These are phyloP conservation scores for Parathielavia appendiculata DNA, from an alignment of 495 filamentous ascomycete species.

Conservation along the genomic window DNA sequence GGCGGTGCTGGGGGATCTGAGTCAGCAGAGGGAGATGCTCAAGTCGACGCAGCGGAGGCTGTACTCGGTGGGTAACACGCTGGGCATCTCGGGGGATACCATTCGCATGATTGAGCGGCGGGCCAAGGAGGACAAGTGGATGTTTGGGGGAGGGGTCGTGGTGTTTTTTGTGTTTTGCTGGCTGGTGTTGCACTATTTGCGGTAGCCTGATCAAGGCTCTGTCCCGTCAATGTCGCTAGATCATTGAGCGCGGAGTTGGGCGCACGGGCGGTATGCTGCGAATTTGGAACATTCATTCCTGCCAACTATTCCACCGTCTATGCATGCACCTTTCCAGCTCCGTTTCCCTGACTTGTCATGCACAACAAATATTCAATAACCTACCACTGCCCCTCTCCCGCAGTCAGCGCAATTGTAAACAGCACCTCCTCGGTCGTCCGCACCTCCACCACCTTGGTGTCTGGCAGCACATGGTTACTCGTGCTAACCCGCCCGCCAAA, in stretches of 20 bases:
- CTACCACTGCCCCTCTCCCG: constrained; percentile 2
- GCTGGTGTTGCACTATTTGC: constrained; percentile 74
- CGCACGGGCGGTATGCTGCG: not conserved
- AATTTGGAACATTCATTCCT: not conserved
- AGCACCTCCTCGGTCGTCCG: constrained; percentile 64
- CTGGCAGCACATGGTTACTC: constrained; percentile 73
- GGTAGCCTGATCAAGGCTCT: constrained; percentile 48
- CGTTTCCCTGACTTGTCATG: not conserved
- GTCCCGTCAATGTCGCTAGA: not conserved
- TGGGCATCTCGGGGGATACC: constrained; percentile 91
- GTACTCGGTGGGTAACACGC: constrained; percentile 88
- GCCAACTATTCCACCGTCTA: constrained; percentile 4
- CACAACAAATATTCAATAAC: not conserved
- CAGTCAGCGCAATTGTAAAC: constrained; percentile 74
- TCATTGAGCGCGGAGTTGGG: constrained; percentile 27
- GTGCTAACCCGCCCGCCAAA: constrained; percentile 86
- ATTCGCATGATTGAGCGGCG: constrained; percentile 92
- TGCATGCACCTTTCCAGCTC: not conserved
- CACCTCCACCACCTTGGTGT: constrained; percentile 49
- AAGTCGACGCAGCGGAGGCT: constrained; percentile 88
- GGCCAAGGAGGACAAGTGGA: constrained; percentile 95
- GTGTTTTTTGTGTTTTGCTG: constrained; percentile 93
- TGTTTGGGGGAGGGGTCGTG: constrained; percentile 83
- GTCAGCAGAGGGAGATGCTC: constrained; percentile 85
- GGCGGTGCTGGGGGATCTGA: constrained; percentile 81